Conservation (phyloP, 116 monocot genomes). For the Cymodocea nodosa region DNA sequence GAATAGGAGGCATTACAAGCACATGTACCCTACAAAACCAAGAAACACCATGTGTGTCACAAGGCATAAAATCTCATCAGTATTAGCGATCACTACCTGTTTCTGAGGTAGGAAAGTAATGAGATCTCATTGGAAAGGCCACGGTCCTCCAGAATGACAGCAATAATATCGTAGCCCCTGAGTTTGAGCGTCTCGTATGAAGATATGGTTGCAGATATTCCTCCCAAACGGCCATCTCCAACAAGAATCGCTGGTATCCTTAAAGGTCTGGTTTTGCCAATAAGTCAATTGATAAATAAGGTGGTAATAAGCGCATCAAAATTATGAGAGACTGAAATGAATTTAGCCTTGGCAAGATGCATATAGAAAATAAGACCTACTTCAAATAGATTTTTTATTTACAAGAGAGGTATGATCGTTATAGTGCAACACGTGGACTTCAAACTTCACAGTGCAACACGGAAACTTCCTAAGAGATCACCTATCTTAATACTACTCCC, state of each 20-base stretch:
- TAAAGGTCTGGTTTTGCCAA: conserved; percentile 44
- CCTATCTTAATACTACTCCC: no score
- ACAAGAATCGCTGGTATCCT: conserved; percentile 86
- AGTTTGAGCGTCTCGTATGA: conserved; percentile 83
- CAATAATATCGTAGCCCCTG: conserved; percentile 85
- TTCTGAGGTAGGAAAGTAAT: conserved; percentile 68
- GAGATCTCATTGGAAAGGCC: conserved; percentile 63
- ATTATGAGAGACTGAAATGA: no score
- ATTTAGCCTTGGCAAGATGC: no score
- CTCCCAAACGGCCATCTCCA: conserved; percentile 89
- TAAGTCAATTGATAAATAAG: no score
- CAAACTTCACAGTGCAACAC: no score
- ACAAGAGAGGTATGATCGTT: no score
- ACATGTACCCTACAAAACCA: conserved; percentile 43
- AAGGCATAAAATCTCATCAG: no score
- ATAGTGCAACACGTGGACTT: no score
- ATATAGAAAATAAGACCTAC: no score
- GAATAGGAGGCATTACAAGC: conserved; percentile 62
- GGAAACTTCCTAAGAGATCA: no score
- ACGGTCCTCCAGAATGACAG: conserved; percentile 66
- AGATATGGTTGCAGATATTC: conserved; percentile 80
- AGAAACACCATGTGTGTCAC: background rate
- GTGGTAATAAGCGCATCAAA: no score
- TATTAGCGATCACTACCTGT: conserved; percentile 15
- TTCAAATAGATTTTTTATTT: no score